phyloP scores from a whole-genome alignment of 176 grass and related monocot species.

The Oryza punctata region DNA sequence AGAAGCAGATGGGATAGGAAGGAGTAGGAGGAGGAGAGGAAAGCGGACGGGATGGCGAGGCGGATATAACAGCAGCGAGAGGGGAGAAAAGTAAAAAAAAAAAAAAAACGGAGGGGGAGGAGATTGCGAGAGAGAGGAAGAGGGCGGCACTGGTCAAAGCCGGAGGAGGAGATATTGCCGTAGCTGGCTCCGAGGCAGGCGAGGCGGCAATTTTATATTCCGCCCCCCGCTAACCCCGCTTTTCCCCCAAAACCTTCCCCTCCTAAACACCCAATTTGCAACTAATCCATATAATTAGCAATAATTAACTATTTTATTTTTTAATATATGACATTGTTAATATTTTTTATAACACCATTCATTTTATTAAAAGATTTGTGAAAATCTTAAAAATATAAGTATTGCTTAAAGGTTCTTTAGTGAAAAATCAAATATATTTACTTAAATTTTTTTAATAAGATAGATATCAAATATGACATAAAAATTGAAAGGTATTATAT shows the following conservation, averaged over 20 bases:
- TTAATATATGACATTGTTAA: too few species aligned
- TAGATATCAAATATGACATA: too few species aligned
- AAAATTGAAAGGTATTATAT: too few species aligned
- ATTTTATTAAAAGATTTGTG: too few species aligned
- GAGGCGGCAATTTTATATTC: conserved; percentile 29
- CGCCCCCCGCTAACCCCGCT: neutral
- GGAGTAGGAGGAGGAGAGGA: conserved; percentile 21
- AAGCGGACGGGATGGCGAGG: conserved; percentile 20
- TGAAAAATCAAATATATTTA: too few species aligned
- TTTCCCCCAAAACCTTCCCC: conserved; percentile 13
- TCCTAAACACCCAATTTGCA: too few species aligned
- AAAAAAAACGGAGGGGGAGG: conserved; percentile 34
- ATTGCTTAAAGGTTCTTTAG: too few species aligned
- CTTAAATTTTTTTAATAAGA: too few species aligned
- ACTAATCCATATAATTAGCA: neutral
- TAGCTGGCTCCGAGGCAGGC: conserved; percentile 43
- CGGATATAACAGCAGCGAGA: conserved; percentile 37
- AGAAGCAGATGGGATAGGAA: neutral
- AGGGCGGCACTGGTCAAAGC: conserved; percentile 75
- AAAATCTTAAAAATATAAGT: too few species aligned
- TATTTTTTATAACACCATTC: too few species aligned
- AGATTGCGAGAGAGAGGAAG: neutral
- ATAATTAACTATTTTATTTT: too few species aligned
- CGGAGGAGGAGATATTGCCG: too few species aligned
- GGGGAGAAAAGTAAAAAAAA: conserved; percentile 26